A percentile compares a stretch with the other conserved stretches of the same genome.
phyloP scores from a whole-genome alignment of 208 protist genomes.

The Borovskyia barvae region DNA sequence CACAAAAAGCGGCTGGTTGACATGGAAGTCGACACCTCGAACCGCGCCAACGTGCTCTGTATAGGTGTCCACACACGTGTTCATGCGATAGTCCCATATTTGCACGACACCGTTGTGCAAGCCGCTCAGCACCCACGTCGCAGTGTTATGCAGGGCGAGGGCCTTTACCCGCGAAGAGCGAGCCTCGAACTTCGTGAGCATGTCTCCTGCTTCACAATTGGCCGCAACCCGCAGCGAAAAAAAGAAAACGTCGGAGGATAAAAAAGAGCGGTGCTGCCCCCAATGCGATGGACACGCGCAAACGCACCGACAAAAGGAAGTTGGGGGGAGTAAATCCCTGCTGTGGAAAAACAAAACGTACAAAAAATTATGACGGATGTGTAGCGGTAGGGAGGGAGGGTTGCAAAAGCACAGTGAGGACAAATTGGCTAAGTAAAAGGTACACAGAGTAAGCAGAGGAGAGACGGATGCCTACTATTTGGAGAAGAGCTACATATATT shows the following conservation, averaged over 20 bases:
- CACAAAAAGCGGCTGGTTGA: slow-evolving; percentile 98
- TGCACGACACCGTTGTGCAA: slow-evolving; percentile 99
- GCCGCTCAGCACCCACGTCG: slow-evolving; percentile 98
- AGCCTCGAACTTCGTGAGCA: slow-evolving; percentile 98
- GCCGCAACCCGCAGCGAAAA: background rate
- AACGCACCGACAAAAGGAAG: background rate
- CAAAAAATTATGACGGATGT: no score
- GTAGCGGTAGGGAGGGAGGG: background rate
- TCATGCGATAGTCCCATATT: slow-evolving; percentile 99
- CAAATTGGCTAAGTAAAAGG: no score
- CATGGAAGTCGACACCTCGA: slow-evolving; percentile 98
- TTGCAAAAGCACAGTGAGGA: background rate
- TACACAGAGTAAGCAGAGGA: no score
- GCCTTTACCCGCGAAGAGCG: slow-evolving; percentile 98
- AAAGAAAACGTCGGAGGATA: background rate
- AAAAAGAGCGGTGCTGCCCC: background rate
- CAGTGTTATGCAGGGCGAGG: slow-evolving; percentile 97
- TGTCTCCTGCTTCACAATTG: slow-evolving; percentile 1
- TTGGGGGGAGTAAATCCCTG: no score
- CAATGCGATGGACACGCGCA: background rate
- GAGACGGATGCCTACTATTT: no score
- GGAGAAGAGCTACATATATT: no score
- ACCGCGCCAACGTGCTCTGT: slow-evolving; percentile 96
- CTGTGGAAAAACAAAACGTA: no score
- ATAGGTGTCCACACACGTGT: slow-evolving; percentile 96